phyloP scores from a whole-genome alignment of 306 rosid species.

The Vigna radiata region DNA sequence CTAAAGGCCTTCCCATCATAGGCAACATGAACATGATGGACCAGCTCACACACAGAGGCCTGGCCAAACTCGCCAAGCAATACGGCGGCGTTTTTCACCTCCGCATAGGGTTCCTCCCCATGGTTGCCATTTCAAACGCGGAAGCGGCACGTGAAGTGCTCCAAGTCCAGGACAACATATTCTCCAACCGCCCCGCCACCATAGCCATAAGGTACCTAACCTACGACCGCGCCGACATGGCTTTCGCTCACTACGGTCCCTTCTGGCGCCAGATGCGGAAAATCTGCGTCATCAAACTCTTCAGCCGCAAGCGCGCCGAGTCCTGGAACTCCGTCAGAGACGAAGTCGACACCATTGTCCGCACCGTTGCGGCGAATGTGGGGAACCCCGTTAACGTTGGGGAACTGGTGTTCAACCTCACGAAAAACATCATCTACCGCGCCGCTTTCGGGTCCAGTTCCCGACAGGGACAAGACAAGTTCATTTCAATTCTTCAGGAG shows the following conservation, averaged over 20 bases:
- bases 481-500: constrained; percentile 73
- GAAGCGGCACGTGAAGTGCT: constrained; percentile 76
- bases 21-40: constrained; percentile 76
- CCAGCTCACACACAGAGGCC: constrained; percentile 77
- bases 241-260: constrained; percentile 84
- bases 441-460: constrained; percentile 72
- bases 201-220: constrained; percentile 76
- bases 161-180: constrained; percentile 70
- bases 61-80: constrained; percentile 61
- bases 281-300: constrained; percentile 75
- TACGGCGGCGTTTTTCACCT: constrained; percentile 79
- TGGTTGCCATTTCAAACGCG: constrained; percentile 67
- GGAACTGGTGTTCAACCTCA: constrained; percentile 62
- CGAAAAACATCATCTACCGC: constrained; percentile 60
- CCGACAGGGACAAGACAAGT: constrained; percentile 69
- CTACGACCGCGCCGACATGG: constrained; percentile 86
- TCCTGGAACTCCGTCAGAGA: constrained; percentile 77
- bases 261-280: constrained; percentile 92
- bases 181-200: constrained; percentile 79
- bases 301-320: constrained; percentile 74
- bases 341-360: constrained; percentile 56
- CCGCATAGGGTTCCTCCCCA: constrained; percentile 70
- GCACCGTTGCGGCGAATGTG: background rate
- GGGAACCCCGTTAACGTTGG: constrained; percentile 65
- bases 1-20: constrained; percentile 69